A percentile compares a stretch with the other conserved stretches of the same genome.
These are phyloP conservation scores for Puccinia sorghi DNA, from an alignment of 1,284 basidiomycete genomes.

Conservation along the genomic window DNA sequence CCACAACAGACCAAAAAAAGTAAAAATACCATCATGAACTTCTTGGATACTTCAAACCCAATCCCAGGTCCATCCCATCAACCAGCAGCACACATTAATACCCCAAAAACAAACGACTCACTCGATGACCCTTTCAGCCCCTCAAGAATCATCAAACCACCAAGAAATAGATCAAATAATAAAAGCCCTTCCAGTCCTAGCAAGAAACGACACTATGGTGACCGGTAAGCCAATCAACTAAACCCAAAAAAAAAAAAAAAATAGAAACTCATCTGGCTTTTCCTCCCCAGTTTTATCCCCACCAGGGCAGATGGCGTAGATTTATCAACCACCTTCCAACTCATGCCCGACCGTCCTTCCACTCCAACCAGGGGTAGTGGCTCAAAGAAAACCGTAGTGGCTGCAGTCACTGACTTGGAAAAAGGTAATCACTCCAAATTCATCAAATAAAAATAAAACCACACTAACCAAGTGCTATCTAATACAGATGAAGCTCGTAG, in stretches of 20 bases:
- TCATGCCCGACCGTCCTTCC: conserved; percentile 26
- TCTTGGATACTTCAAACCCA: background rate
- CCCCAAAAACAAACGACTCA: too few relatives aligned
- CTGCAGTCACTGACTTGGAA: conserved; percentile 41
- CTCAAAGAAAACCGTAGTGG: conserved; percentile 41
- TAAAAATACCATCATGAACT: too few relatives aligned
- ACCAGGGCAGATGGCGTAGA: conserved; percentile 31
- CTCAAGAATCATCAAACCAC: conserved; percentile 6
- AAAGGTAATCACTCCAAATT: conserved; percentile 25
- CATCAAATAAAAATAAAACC: too few relatives aligned
- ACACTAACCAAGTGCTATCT: too few relatives aligned
- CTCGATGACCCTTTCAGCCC: conserved; percentile 44
- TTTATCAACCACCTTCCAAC: conserved; percentile 38
- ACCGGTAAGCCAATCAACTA: conserved; percentile 24
- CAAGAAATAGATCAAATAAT: background rate
- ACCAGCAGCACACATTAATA: too few relatives aligned
- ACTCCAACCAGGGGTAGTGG: conserved; percentile 29
- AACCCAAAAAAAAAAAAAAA: background rate
- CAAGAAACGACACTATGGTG: conserved; percentile 49
- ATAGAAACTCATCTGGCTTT: background rate
- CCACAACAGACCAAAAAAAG: too few relatives aligned
- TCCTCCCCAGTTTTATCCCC: conserved; percentile 35
- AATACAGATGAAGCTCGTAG: conserved; percentile 40
- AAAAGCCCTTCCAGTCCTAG: conserved; percentile 33
- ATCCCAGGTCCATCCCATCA: background rate